Conservation (phyloP, 1,284 basidiomycete species). For the Meripilus lineatus region DNA sequence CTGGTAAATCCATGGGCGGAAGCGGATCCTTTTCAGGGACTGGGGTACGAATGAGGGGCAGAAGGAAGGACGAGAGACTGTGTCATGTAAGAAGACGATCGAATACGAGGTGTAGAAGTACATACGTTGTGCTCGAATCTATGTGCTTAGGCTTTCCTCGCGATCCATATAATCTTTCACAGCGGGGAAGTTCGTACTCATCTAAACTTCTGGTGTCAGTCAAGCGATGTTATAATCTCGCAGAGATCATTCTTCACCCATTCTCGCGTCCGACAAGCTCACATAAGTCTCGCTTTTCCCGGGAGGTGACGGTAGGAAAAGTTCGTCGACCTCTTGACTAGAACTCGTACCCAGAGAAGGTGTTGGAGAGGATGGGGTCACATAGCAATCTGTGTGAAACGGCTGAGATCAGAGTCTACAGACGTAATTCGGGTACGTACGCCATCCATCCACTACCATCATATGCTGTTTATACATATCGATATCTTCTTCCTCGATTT, state of each 20-base stretch:
- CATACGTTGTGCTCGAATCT: no score
- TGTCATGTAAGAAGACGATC: conserved; percentile 12
- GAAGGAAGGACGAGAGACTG: conserved; percentile 31
- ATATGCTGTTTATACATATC: conserved; percentile 44
- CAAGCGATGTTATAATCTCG: neutral
- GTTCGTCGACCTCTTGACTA: conserved; percentile 36
- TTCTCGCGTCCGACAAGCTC: conserved; percentile 32
- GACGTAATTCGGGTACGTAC: conserved; percentile 28
- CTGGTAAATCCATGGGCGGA: conserved; percentile 24
- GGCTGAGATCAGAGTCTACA: neutral
- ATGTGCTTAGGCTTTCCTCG: conserved; percentile 19
- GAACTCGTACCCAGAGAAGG: conserved; percentile 25
- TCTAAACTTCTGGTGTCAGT: conserved; percentile 23
- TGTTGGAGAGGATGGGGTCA: conserved; percentile 17
- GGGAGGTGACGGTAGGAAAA: conserved; percentile 41
- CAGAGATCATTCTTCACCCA: conserved; percentile 31
- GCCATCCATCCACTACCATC: conserved; percentile 52
- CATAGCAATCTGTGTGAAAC: conserved; percentile 8
- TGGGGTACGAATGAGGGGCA: conserved; percentile 13
- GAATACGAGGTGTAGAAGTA: no score
- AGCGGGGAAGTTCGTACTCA: conserved; percentile 27
- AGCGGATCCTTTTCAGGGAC: conserved; percentile 20
- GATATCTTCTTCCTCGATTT: conserved; percentile 31
- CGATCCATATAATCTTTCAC: conserved; percentile 17
- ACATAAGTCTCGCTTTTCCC: conserved; percentile 19